These are phyloP conservation scores for Neurospora sp. DNA, from an alignment of 2,329 filamentous ascomycete species.

Conservation along the genomic window DNA sequence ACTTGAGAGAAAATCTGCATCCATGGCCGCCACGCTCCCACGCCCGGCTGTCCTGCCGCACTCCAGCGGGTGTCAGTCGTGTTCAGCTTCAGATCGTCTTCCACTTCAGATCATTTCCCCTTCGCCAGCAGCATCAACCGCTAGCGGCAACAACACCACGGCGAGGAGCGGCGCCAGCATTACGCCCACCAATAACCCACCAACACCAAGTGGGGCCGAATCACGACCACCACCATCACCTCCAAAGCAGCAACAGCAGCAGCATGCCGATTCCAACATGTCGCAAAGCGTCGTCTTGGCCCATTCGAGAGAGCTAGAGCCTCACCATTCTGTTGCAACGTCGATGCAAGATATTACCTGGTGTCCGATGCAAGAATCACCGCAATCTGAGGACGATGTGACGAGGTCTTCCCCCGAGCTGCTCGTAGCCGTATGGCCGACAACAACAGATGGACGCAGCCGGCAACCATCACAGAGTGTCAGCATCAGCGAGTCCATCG, in stretches of 20 bases:
- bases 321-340: background rate
- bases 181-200: background rate
- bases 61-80: background rate
- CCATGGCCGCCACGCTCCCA: background rate
- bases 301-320: background rate
- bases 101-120: background rate
- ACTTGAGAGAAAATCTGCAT: background rate
- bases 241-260: background rate
- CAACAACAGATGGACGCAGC: background rate
- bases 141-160: background rate
- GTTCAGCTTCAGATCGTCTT: background rate
- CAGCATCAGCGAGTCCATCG: constrained; percentile 26
- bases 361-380: background rate
- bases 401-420: background rate
- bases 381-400: background rate
- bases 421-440: background rate
- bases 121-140: background rate
- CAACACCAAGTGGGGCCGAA: background rate
- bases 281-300: background rate
- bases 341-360: background rate
- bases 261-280: background rate
- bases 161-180: background rate
- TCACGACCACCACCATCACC: background rate
- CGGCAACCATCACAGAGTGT: background rate
- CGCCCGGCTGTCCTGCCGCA: background rate